A percentile compares a stretch with the other conserved stretches of the same genome.
Evolutionary conservation across 2,329 filamentous ascomycete genomes (phyloP).

Genomic region (Alternaria gansuensis): DNA sequence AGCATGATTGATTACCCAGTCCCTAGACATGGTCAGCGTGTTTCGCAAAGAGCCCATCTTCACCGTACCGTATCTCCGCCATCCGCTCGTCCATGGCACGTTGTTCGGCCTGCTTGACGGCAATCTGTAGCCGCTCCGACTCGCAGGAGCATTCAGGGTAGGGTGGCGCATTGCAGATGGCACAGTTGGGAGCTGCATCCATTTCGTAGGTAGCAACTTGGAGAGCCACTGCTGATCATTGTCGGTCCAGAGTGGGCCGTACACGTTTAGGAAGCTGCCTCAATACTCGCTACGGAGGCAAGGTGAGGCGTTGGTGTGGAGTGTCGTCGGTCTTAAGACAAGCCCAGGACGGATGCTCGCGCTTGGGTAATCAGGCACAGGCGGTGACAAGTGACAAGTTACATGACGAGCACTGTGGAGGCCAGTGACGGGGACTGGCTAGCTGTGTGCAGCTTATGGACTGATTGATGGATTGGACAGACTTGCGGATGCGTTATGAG

Average conservation of each 20-base stretch:
- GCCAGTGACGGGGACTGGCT: slow-evolving; percentile 39
- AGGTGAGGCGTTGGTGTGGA: slow-evolving; percentile 23
- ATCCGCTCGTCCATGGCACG: slow-evolving; percentile 51
- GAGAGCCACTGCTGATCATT: slow-evolving; percentile 41
- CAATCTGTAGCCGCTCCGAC: slow-evolving; percentile 52
- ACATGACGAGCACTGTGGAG: slow-evolving; percentile 48
- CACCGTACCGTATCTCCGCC: slow-evolving; percentile 47
- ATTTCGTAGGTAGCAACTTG: slow-evolving; percentile 42
- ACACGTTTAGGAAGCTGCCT: slow-evolving; percentile 17
- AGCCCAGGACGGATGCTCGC: slow-evolving; percentile 31
- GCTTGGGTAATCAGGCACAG: slow-evolving; percentile 40
- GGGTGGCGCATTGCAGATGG: slow-evolving; percentile 53
- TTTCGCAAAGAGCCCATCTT: not conserved
- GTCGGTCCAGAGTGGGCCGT: slow-evolving; percentile 30
- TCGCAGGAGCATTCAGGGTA: slow-evolving; percentile 54
- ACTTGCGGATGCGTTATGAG: slow-evolving; percentile 48
- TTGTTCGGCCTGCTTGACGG: slow-evolving; percentile 52
- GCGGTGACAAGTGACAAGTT: slow-evolving; percentile 52
- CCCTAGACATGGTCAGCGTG: slow-evolving; percentile 46
- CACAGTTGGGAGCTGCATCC: slow-evolving; percentile 53
- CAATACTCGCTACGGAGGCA: slow-evolving; percentile 20
- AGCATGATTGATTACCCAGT: slow-evolving; percentile 59
- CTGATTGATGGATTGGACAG: slow-evolving; percentile 41
- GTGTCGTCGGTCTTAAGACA: slow-evolving; percentile 32
- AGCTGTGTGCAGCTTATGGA: slow-evolving; percentile 48